These are phyloP conservation scores for Mucor indicus DNA, from an alignment of 371 early-diverging fungal genomes.

Conservation along the genomic window DNA sequence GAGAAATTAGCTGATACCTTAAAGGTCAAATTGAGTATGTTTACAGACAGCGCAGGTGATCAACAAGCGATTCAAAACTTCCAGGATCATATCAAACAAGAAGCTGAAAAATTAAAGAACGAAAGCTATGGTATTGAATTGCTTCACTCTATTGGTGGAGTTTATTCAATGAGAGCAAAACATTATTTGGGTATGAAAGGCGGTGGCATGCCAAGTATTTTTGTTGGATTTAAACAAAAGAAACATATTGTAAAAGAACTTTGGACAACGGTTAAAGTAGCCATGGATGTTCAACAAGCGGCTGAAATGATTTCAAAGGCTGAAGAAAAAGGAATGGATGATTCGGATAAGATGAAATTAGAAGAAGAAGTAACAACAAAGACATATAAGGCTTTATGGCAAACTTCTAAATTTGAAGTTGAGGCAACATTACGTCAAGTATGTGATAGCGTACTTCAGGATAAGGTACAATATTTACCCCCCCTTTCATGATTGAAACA, in stretches of 20 bases:
- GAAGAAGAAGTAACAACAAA: constrained; percentile 73
- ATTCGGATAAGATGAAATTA: constrained; percentile 59
- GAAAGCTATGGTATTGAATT: constrained; percentile 93
- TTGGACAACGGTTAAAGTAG: constrained; percentile 85
- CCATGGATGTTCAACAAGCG: constrained; percentile 86
- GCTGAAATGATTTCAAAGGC: constrained; percentile 83
- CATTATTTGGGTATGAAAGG: constrained; percentile 69
- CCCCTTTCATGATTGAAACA: too few relatives aligned
- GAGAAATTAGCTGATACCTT: constrained; percentile 74
- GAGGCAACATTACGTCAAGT: constrained; percentile 82
- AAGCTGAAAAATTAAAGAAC: constrained; percentile 83
- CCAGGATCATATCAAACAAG: constrained; percentile 64
- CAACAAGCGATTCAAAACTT: constrained; percentile 56
- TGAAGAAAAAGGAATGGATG: constrained; percentile 74
- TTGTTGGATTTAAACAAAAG: constrained; percentile 68
- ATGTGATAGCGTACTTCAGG: constrained; percentile 81
- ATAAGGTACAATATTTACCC: constrained; percentile 41
- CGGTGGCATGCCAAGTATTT: constrained; percentile 62
- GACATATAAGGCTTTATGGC: constrained; percentile 90
- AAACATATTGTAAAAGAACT: constrained; percentile 84
- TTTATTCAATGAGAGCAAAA: constrained; percentile 83
- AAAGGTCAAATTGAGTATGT: constrained; percentile 71
- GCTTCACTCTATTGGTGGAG: constrained; percentile 87
- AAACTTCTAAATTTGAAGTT: constrained; percentile 91
- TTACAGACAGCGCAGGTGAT: constrained; percentile 60